A percentile compares a stretch with the other conserved stretches of the same genome.
Conservation (phyloP, 2,329 filamentous ascomycete species). For the Alternaria sp. region DNA sequence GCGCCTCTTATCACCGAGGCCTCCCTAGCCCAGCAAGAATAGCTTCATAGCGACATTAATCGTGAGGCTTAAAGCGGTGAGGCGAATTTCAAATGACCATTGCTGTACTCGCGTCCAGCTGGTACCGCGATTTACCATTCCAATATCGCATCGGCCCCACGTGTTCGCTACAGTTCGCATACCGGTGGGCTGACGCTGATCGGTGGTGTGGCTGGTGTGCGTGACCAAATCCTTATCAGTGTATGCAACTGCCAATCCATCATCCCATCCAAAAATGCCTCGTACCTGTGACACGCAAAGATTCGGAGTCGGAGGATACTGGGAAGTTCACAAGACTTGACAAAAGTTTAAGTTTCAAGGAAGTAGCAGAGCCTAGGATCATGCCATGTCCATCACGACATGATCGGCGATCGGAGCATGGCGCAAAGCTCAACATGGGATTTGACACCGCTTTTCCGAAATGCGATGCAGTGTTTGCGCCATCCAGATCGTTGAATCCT, state of each 20-base stretch:
- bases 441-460: slow-evolving; percentile 15
- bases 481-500: background rate
- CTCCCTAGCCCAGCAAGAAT: background rate
- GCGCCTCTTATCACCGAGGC: slow-evolving; percentile 8
- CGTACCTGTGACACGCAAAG: background rate
- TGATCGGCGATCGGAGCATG: slow-evolving; percentile 10
- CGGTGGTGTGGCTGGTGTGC: slow-evolving; percentile 12
- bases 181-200: slow-evolving; percentile 5
- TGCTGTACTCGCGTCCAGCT: background rate
- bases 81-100: background rate
- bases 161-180: slow-evolving; percentile 10
- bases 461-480: background rate
- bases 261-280: background rate
- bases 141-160: slow-evolving; percentile 11
- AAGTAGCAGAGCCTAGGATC: background rate
- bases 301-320: background rate
- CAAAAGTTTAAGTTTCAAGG: background rate
- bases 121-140: background rate
- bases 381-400: background rate
- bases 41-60: background rate
- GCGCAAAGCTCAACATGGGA: slow-evolving; percentile 10
- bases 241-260: background rate
- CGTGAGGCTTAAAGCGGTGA: slow-evolving; percentile 1
- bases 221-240: slow-evolving; percentile 15
- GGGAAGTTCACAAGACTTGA: background rate